phyloP scores from a whole-genome alignment of 1,284 basidiomycete species.

The Meira miltonrushii region DNA sequence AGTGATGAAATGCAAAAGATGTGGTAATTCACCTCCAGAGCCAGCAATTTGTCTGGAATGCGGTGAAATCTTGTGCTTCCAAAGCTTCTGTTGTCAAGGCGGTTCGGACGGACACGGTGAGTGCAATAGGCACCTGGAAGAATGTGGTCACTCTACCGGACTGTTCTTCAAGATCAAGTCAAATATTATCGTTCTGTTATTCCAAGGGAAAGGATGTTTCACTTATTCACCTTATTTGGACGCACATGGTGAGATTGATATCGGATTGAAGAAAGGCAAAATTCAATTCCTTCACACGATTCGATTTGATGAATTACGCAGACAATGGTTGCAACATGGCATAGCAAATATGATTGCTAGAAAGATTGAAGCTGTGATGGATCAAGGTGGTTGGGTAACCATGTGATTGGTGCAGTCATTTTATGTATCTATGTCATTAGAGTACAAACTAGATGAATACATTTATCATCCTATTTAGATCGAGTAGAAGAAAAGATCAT shows the following conservation, averaged over 20 bases:
- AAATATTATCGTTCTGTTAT: conserved; percentile 86
- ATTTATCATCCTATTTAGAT: background rate
- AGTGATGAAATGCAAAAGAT: conserved; percentile 68
- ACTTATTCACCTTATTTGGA: conserved; percentile 87
- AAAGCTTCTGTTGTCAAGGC: conserved; percentile 86
- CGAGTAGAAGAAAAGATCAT: background rate
- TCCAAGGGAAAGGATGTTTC: conserved; percentile 82
- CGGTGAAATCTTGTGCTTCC: conserved; percentile 80
- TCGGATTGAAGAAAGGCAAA: conserved; percentile 80
- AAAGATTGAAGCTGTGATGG: conserved; percentile 63
- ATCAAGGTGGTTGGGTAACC: conserved; percentile 11
- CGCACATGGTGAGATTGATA: conserved; percentile 86
- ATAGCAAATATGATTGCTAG: conserved; percentile 86
- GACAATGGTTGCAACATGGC: conserved; percentile 80
- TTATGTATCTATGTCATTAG: no score
- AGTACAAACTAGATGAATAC: no score
- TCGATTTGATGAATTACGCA: conserved; percentile 86
- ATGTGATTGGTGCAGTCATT: background rate
- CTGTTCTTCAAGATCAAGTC: conserved; percentile 87
- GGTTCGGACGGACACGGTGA: conserved; percentile 65
- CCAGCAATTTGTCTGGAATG: conserved; percentile 90
- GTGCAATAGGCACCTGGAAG: conserved; percentile 89
- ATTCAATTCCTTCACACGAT: conserved; percentile 80
- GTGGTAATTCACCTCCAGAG: conserved; percentile 73
- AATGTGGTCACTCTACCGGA: conserved; percentile 86